phyloP scores from a whole-genome alignment of 2,329 filamentous ascomycete species.

The Tolypocladium pustulatum region DNA sequence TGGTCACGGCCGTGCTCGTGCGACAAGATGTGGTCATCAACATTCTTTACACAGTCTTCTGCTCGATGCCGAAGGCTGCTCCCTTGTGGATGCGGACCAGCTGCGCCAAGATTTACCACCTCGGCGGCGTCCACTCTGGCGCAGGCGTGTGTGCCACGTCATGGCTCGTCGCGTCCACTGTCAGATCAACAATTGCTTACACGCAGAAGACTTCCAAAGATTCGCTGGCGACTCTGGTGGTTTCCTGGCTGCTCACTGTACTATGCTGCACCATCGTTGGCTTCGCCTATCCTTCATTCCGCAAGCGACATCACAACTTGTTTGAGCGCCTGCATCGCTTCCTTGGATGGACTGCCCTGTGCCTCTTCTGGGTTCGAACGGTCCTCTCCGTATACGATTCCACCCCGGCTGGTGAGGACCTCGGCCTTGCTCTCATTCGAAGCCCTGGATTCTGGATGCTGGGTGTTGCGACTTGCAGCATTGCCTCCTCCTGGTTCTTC shows the following conservation, averaged over 20 bases:
- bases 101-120: slow-evolving; percentile 40
- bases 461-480: slow-evolving; percentile 48
- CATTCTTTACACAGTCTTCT: slow-evolving; percentile 33
- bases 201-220: slow-evolving; percentile 15
- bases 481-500: slow-evolving; percentile 63
- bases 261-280: slow-evolving; percentile 50
- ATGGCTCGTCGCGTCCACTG: slow-evolving; percentile 36
- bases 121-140: slow-evolving; percentile 41
- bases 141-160: slow-evolving; percentile 36
- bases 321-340: slow-evolving; percentile 67
- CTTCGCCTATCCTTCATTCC: slow-evolving; percentile 54
- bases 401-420: slow-evolving; percentile 18
- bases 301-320: slow-evolving; percentile 52
- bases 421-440: slow-evolving; percentile 25
- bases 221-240: slow-evolving; percentile 31
- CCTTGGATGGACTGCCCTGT: slow-evolving; percentile 57
- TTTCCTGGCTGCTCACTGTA: slow-evolving; percentile 47
- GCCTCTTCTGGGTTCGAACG: slow-evolving; percentile 54
- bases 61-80: slow-evolving; percentile 31
- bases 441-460: slow-evolving; percentile 56
- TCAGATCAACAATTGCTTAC: slow-evolving; percentile 24
- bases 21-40: slow-evolving; percentile 45
- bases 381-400: slow-evolving; percentile 41
- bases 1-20: slow-evolving; percentile 38
- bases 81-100: slow-evolving; percentile 38